phyloP scores from a whole-genome alignment of 2,329 filamentous ascomycete species.

The Fusarium penzigii region DNA sequence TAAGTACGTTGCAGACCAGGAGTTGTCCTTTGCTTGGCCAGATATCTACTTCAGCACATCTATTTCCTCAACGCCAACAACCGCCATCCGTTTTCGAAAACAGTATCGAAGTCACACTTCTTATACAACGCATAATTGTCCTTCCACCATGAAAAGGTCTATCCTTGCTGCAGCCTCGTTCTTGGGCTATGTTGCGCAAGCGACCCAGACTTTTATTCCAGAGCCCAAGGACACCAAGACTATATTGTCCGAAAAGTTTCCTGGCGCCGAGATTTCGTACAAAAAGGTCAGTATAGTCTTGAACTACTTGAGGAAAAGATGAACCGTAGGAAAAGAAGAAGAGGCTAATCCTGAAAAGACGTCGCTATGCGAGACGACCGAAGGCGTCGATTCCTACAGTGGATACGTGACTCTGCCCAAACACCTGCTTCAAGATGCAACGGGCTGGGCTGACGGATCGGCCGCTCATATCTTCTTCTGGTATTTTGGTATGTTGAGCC shows the following conservation, averaged over 20 bases:
- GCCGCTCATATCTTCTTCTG: constrained; percentile 44
- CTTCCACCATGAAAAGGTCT: no score
- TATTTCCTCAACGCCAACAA: no score
- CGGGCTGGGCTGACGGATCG: constrained; percentile 12
- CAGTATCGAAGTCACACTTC: no score
- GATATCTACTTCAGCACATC: no score
- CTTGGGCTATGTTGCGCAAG: no score
- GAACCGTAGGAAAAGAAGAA: background rate
- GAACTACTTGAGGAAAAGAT: background rate
- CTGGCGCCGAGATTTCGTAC: constrained; percentile 22
- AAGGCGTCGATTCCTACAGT: constrained; percentile 22
- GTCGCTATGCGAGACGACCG: constrained; percentile 25
- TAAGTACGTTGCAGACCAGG: no score
- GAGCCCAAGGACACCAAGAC: no score
- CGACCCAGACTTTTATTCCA: no score
- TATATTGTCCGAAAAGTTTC: background rate
- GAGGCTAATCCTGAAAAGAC: constrained; percentile 8
- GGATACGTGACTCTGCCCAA: constrained; percentile 26
- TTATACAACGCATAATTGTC: no score
- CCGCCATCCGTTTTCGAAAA: no score
- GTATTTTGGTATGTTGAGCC: constrained; percentile 36
- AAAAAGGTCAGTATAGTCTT: constrained; percentile 19
- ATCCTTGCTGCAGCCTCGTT: no score
- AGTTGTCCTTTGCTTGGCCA: no score
- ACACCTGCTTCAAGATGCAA: constrained; percentile 28